Evolutionary conservation across 176 grass and related monocot species (phyloP), one percentile per base, ranked within the genome.

Genomic region (Rhynchospora tenuis): DNA sequence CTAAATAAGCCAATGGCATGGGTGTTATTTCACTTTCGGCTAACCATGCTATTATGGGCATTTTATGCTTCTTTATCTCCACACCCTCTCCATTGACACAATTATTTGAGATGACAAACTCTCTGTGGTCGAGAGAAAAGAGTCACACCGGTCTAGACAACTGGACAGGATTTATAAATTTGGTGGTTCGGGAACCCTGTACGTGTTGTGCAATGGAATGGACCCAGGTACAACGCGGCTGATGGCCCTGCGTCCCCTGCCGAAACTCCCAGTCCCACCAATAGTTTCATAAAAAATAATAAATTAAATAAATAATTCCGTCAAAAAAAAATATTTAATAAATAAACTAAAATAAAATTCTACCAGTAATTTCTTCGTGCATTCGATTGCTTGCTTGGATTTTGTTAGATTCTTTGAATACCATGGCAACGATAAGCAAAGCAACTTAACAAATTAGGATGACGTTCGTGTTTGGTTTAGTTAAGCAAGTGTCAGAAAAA

Each of bases 21-120:
- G 79, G 58, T 81, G 58, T 50, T 81, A n/a, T 81, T 7, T 81
- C 57, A n/a, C 79, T 64, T 81, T 64, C 58, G 22, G 58, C n/a
- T 81, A 64, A 48, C 38, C 17, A 48, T 44, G 57, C 59, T 27
- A 81, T 3, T 20, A 42, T 9, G 27, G 58, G 9, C 58, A 62
- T 45, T 44, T 48, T 19, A 73, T 73, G 69, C 44, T 14, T 73
- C 43, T 73, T 47, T 4, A 73, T 45, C 38, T 48, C 16, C 38
- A 0, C 6, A 12, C 38, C 11, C 47, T 79, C 75, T 59, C 75
- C 48, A 79, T 58, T 79, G 13, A 7, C 7, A 79, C 22, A 12
- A 76, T 3, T 15, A 50, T 20, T 76, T 54, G 38, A 76, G n/a
- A 55, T 5, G 10, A 26, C 1, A 5, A 24, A 3, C 19, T 26